Evolutionary conservation across 768 basidiomycete species (phyloP).

Genomic region (Boletus sensibilis): DNA sequence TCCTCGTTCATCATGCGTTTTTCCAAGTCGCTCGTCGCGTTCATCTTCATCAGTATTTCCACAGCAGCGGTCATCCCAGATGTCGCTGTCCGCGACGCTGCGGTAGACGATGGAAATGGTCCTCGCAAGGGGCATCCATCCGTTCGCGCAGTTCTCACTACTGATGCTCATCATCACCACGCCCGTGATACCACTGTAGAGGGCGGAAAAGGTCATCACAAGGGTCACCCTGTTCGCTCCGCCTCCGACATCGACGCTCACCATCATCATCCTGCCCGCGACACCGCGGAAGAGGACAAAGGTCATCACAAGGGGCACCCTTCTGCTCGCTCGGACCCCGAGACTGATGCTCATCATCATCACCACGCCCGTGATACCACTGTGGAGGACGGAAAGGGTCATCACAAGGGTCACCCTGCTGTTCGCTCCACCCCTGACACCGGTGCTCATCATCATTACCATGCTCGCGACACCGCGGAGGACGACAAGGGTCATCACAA

Average conservation of each 20-base stretch:
- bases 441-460: neutral
- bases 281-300: neutral
- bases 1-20: slow-evolving; percentile 9
- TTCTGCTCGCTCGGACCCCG: neutral
- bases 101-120: neutral
- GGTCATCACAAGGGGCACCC: neutral
- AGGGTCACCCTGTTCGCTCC: neutral
- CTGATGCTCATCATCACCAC: neutral
- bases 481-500: neutral
- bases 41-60: slow-evolving; percentile 1
- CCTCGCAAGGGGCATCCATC: neutral
- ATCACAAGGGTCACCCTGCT: neutral
- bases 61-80: slow-evolving; percentile 6
- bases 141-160: neutral
- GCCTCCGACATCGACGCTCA: neutral
- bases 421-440: neutral
- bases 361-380: neutral
- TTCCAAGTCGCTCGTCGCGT: slow-evolving; percentile 4
- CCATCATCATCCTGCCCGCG: neutral
- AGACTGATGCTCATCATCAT: neutral
- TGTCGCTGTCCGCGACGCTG: neutral
- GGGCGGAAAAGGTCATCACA: neutral
- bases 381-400: neutral
- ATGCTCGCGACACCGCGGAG: neutral
- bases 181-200: neutral